A percentile compares a stretch with the other conserved stretches of the same genome.
phyloP scores from a whole-genome alignment of 768 basidiomycete genomes.

The Termitomyces sp. region DNA sequence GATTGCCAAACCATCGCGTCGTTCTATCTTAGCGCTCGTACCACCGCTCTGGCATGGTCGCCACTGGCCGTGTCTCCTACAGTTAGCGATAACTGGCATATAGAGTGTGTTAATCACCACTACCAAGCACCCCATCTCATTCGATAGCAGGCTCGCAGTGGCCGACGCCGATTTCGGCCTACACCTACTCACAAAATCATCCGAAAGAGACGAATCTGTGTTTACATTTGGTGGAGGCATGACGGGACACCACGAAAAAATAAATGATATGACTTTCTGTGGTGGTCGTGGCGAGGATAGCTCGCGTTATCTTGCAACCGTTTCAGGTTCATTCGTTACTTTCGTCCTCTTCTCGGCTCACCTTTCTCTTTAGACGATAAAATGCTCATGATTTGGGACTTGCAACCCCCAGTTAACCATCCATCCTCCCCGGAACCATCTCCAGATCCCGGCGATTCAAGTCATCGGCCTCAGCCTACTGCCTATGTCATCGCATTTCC shows the following conservation, averaged over 20 bases:
- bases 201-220: slow-evolving; percentile 43
- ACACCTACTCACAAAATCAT: slow-evolving; percentile 61
- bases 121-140: not conserved
- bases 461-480: slow-evolving; percentile 62
- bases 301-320: slow-evolving; percentile 73
- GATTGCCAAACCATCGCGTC: slow-evolving; percentile 54
- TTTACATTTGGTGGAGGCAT: slow-evolving; percentile 77
- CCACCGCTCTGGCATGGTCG: slow-evolving; percentile 81
- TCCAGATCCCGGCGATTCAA: slow-evolving; percentile 21
- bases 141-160: slow-evolving; percentile 51
- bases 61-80: slow-evolving; percentile 65
- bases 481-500: slow-evolving; percentile 74
- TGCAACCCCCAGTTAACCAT: slow-evolving; percentile 53
- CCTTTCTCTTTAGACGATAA: slow-evolving; percentile 56
- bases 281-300: slow-evolving; percentile 69
- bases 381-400: slow-evolving; percentile 85
- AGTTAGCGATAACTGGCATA: slow-evolving; percentile 58
- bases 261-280: slow-evolving; percentile 79
- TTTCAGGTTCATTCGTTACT: slow-evolving; percentile 51
- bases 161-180: slow-evolving; percentile 70
- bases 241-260: slow-evolving; percentile 75
- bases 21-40: slow-evolving; percentile 67
- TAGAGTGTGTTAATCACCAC: slow-evolving; percentile 48
- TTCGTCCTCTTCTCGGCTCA: slow-evolving; percentile 4
- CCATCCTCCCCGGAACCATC: slow-evolving; percentile 34